Percentiles rank a stretch among this genome's conserved stretches.
Evolutionary conservation across 352 stramenopile genomes (phyloP).

Genomic region (Globisporangium emineosum): DNA sequence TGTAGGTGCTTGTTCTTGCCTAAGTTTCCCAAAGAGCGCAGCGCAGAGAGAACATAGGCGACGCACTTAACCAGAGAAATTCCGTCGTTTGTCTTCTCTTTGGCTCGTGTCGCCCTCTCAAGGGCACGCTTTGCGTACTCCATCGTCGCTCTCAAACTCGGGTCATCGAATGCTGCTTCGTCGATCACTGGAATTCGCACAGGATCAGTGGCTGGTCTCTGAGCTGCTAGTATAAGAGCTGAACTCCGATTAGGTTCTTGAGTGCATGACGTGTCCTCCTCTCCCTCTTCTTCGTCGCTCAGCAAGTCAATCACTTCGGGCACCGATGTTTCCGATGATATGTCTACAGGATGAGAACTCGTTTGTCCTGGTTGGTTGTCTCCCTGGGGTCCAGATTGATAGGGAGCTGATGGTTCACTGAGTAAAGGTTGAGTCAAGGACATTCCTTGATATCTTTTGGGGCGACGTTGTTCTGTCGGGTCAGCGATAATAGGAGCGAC

Average conservation of each 20-base stretch:
- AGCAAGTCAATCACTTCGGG: neutral
- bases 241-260: neutral
- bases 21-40: neutral
- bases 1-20: neutral
- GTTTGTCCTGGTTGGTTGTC: neutral
- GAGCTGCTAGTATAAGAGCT: neutral
- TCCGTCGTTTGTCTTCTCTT: neutral
- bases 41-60: neutral
- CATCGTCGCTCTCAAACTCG: neutral
- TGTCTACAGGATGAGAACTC: neutral
- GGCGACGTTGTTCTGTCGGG: neutral
- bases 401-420: neutral
- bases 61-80: neutral
- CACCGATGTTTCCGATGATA: neutral
- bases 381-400: neutral
- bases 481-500: neutral
- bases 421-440: no score
- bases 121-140: neutral
- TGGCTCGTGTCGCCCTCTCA: neutral
- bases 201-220: neutral
- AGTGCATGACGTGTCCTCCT: neutral
- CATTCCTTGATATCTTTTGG: neutral
- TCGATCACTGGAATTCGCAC: neutral
- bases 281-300: neutral
- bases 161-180: neutral